Evolutionary conservation across 331 rosid genomes (phyloP), one percentile per base, ranked within the genome.

Genomic region (Cucumis variabilis): DNA sequence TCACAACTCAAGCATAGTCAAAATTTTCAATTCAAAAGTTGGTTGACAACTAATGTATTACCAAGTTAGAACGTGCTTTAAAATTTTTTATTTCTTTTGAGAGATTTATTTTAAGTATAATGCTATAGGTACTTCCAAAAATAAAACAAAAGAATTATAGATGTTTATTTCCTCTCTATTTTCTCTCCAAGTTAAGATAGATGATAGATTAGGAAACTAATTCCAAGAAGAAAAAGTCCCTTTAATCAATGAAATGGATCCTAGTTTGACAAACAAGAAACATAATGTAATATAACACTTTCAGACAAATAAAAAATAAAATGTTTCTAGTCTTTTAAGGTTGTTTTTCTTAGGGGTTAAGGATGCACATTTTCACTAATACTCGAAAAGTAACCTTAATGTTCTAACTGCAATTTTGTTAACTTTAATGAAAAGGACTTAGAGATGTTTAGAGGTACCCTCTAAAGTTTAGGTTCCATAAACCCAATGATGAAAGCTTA

Each of bases 231-330:
- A 75, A 41, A 28, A 75, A 75, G 16, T 74, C 58, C 14, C 17
- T 75, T 21, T 75, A 21, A 71, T 71, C 50, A 71, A 30, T 30
- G 50, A 71, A 17, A 41, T 41, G 27, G 27, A 19, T 73, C 27
- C 17, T 73, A 73, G 80, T 37, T 37, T 73, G 53, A 73, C 21
- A 73, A 73, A 73, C 80, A 37, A 73, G 48, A 8, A 73, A 37
- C n/a, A 12, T 37, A 27, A 21, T 73, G 53, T 3, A 20, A 37
- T 37, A 73, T 73, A 33, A 25, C 27, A 9, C 27, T 72, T 7
- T 6, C n/a, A 11, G 58, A 75, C 28, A 75, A 41, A 48, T 76
- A 63, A 23, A 48, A 48, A 76, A 23, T 37, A 76, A n/a, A n/a
- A n/a, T n/a, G n/a, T n/a, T n/a, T n/a, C n/a, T n/a, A n/a, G n/a